Conservation (phyloP, 2,329 filamentous ascomycete genomes). For the Pseudopyricularia cyperi region DNA sequence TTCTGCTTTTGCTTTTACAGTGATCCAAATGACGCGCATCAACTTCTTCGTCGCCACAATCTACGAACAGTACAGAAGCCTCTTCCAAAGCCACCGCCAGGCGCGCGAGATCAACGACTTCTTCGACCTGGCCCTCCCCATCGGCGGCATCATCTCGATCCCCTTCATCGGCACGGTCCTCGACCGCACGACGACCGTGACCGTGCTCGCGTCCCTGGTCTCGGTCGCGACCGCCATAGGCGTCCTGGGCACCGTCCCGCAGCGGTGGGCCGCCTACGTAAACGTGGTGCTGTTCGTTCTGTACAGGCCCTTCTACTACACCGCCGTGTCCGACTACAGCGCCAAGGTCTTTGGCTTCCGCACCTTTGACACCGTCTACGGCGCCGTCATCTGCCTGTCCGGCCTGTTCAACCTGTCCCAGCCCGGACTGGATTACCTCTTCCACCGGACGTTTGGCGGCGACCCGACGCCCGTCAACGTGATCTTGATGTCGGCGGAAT, state of each 20-base stretch:
- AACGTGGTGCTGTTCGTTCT: constrained; percentile 72
- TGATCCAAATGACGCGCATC: constrained; percentile 67
- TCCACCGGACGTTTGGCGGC: constrained; percentile 57
- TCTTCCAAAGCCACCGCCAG: constrained; percentile 48
- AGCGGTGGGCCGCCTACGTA: constrained; percentile 56
- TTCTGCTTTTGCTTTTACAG: constrained; percentile 13
- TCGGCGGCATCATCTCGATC: constrained; percentile 73
- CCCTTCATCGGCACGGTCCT: constrained; percentile 76
- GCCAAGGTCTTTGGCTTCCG: constrained; percentile 88
- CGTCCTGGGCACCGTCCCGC: constrained; percentile 59
- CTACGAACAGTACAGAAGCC: constrained; percentile 64
- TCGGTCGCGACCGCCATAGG: constrained; percentile 61
- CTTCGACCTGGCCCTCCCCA: constrained; percentile 67
- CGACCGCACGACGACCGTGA: constrained; percentile 60
- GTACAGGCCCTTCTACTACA: constrained; percentile 84
- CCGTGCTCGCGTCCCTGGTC: constrained; percentile 60
- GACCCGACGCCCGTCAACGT: constrained; percentile 70
- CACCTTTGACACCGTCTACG: constrained; percentile 91
- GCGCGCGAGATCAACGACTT: constrained; percentile 66
- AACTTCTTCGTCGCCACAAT: constrained; percentile 91
- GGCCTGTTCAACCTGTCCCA: constrained; percentile 78
- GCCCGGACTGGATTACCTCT: constrained; percentile 64
- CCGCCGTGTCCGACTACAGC: constrained; percentile 75
- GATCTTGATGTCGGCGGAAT: constrained; percentile 46
- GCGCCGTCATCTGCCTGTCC: constrained; percentile 74